These are phyloP conservation scores for Mucor irregularis DNA, from an alignment of 371 early-diverging fungal genomes.

Conservation along the genomic window DNA sequence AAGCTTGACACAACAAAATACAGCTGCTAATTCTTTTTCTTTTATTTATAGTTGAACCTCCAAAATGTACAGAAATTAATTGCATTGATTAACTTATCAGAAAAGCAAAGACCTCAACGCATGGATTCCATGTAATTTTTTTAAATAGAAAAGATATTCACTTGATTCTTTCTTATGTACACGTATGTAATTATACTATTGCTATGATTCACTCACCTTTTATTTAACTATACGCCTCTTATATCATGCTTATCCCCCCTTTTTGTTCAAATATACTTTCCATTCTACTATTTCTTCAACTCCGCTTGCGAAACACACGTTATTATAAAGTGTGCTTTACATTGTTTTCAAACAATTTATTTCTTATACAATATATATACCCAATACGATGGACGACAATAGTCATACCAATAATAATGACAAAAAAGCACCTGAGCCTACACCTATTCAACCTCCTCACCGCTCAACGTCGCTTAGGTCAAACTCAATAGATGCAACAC, in stretches of 20 bases:
- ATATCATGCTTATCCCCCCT: too few relatives aligned
- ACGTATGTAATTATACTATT: not conserved
- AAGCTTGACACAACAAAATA: too few relatives aligned
- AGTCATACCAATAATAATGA: not conserved
- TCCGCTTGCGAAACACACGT: too few relatives aligned
- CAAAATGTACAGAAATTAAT: conserved; percentile 24
- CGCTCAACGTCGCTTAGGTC: not conserved
- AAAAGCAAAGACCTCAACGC: conserved; percentile 23
- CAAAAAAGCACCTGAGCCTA: not conserved
- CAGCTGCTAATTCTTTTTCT: not conserved
- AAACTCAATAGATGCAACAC: not conserved
- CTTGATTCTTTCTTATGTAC: too few relatives aligned
- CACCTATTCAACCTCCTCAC: not conserved
- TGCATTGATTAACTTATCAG: conserved; percentile 17
- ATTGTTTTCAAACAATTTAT: not conserved
- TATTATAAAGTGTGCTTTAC: too few relatives aligned
- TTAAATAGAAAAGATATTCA: not conserved
- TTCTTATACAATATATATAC: not conserved
- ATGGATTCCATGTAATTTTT: conserved; percentile 27
- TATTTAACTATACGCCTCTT: too few relatives aligned
- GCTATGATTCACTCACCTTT: not conserved
- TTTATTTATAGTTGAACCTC: conserved; percentile 16
- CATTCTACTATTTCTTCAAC: too few relatives aligned
- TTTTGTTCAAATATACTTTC: too few relatives aligned
- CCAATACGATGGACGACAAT: not conserved